A percentile compares a stretch with the other conserved stretches of the same genome.
These are phyloP conservation scores for Xylaria scruposa DNA, from an alignment of 495 filamentous ascomycete genomes.

Conservation along the genomic window DNA sequence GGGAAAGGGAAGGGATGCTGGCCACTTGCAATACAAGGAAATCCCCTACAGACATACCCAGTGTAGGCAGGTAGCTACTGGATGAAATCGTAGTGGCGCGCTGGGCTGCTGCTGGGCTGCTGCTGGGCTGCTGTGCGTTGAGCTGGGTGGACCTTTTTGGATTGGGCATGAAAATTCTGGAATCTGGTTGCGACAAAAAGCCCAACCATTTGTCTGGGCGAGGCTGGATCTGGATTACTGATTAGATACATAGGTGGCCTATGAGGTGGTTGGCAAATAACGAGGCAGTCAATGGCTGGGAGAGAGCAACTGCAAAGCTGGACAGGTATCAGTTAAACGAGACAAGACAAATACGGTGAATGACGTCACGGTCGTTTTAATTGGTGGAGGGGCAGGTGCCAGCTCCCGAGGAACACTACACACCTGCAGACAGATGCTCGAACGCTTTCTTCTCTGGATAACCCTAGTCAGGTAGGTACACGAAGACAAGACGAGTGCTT, in stretches of 20 bases:
- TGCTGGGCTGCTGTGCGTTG: constrained; percentile 14
- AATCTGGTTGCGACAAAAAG: constrained; percentile 1
- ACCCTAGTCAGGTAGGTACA: not conserved
- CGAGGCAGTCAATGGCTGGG: constrained; percentile 12
- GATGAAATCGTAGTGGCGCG: constrained; percentile 39
- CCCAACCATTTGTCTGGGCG: constrained; percentile 24
- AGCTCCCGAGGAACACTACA: not conserved
- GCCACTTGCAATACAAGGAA: constrained; percentile 28
- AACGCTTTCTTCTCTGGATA: not conserved
- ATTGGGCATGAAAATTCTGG: constrained; percentile 39
- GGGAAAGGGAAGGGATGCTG: not conserved
- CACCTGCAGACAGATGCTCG: constrained; percentile 16
- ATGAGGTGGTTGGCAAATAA: not conserved
- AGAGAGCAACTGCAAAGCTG: too few relatives aligned
- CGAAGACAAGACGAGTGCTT: not conserved
- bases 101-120: constrained; percentile 15
- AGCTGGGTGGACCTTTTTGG: constrained; percentile 33
- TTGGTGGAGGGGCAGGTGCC: constrained; percentile 5
- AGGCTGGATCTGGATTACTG: constrained; percentile 14
- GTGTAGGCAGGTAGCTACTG: not conserved
- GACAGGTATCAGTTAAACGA: not conserved
- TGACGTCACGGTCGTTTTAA: constrained; percentile 13
- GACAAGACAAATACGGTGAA: not conserved
- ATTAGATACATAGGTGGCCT: constrained; percentile 9
- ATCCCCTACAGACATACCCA: constrained; percentile 23